Conservation (phyloP, 2,329 filamentous ascomycete species). For the Xylariaceae sp. region DNA sequence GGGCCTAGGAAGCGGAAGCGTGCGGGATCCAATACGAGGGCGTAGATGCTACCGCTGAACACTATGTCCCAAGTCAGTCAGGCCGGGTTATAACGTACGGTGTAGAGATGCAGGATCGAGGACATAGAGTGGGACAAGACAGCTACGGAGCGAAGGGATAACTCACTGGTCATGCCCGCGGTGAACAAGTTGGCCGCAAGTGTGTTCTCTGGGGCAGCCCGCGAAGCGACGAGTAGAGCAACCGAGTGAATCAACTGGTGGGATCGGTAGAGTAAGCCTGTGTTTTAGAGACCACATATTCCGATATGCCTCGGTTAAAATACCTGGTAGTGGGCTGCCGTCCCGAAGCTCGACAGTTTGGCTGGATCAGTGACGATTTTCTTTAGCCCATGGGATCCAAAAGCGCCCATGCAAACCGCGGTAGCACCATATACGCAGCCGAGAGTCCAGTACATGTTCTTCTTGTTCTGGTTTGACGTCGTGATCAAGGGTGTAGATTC, state of each 20-base stretch:
- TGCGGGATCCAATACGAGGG: constrained; percentile 58
- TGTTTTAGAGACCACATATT: neutral
- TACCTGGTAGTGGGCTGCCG: constrained; percentile 66
- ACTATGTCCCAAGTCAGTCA: constrained; percentile 25
- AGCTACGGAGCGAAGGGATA: neutral
- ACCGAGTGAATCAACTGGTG: constrained; percentile 58
- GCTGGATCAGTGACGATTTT: constrained; percentile 55
- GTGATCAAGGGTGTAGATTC: constrained; percentile 17
- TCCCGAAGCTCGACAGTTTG: constrained; percentile 57
- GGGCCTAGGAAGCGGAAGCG: constrained; percentile 58
- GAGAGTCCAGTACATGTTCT: constrained; percentile 52
- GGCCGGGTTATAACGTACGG: neutral
- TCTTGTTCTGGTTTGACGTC: constrained; percentile 7
- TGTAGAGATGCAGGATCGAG: neutral
- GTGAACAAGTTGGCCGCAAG: constrained; percentile 57
- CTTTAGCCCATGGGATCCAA: constrained; percentile 66
- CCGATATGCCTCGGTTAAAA: neutral
- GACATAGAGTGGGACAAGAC: neutral
- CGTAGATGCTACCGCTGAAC: constrained; percentile 64
- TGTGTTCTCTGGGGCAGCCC: constrained; percentile 50
- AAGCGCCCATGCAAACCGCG: constrained; percentile 60
- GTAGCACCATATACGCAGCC: constrained; percentile 60
- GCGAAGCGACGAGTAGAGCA: constrained; percentile 53
- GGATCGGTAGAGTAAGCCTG: neutral
- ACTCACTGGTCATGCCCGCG: constrained; percentile 54